Base-by-base conservation (phyloP, 208 protist genomes). In the Acanthamoeba culbertsoni region DNA sequence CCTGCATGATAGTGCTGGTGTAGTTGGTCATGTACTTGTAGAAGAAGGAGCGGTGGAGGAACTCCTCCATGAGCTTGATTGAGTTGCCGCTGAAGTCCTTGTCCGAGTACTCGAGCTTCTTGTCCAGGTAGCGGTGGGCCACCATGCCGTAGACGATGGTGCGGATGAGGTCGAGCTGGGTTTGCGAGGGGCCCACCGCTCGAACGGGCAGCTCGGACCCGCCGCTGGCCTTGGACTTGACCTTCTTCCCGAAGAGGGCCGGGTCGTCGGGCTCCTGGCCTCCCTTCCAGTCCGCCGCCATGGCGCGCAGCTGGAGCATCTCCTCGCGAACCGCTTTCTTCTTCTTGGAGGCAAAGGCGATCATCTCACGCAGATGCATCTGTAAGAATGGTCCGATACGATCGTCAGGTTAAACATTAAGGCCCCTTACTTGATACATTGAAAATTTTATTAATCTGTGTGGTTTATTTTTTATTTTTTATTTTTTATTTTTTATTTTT, bases 11-110 rank as follows among this genome's bases (percentile, higher is more conserved):
- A 8, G 86, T 92, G 63, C 31, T 62, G 2, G 89, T 77, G 28
- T 96, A 94, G 57, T 94, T 77, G 23, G 97, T 63, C 0, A 97
- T 33, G 84, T 96, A 95, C 51, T 65, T 62, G 79, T 94, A 98
- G 63, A 90, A 96, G 94, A 84, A 96, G 0, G 96, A 95, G 2
- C 37, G 28, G 0, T 92, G n/a, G 31, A 86, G 93, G 62, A 97
- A 97, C 1, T 63, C 31, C 53, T 95, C 65, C 62, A 97, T 84
- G 16, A 77, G 31, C 35, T 57, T 28, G 23, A 95, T 73, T n/a
- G 93, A 93, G 6, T 37, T 46, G 45, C n/a, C 48, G 16, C n/a
- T 45, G 63, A 94, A 96, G 82, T 97, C 96, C 33, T 96, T 97
- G 73, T 95, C 86, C 4, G 93, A 94, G 35, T 86, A 94, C 65